Evolutionary conservation across 2,329 filamentous ascomycete species (phyloP).

Genomic region (Leptosphaerulina australis): DNA sequence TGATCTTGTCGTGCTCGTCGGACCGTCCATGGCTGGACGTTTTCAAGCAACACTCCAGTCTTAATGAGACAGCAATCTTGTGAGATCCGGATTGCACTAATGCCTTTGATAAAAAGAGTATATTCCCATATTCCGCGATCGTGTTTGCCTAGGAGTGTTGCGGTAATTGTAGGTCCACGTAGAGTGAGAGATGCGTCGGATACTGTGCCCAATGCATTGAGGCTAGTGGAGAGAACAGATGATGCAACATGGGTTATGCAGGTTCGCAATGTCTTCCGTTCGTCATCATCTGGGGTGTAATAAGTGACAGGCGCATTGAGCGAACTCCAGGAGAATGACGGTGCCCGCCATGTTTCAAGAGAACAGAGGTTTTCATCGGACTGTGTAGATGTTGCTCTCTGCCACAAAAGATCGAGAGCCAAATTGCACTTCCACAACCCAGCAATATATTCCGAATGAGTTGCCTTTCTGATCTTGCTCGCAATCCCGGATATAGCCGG

Average conservation of each 20-base stretch:
- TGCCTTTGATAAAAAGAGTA: slow-evolving; percentile 34
- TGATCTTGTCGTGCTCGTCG: slow-evolving; percentile 30
- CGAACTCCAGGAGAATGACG: slow-evolving; percentile 45
- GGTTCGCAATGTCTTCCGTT: slow-evolving; percentile 24
- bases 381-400: slow-evolving; percentile 11
- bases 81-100: slow-evolving; percentile 31
- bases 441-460: slow-evolving; percentile 40
- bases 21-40: slow-evolving; percentile 24
- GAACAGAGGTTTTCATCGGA: slow-evolving; percentile 15
- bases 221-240: slow-evolving; percentile 23
- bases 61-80: slow-evolving; percentile 40
- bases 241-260: slow-evolving; percentile 26
- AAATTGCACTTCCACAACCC: slow-evolving; percentile 45
- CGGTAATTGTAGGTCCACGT: slow-evolving; percentile 28
- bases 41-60: no score
- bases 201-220: slow-evolving; percentile 40
- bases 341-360: slow-evolving; percentile 35
- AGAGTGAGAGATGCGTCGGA: slow-evolving; percentile 31
- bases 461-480: slow-evolving; percentile 37
- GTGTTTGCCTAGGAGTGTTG: slow-evolving; percentile 24
- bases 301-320: slow-evolving; percentile 36
- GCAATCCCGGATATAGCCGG: slow-evolving; percentile 46
- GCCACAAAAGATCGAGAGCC: slow-evolving; percentile 41
- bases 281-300: slow-evolving; percentile 29
- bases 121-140: slow-evolving; percentile 30